Conservation (phyloP, 352 stramenopile species). For the Phytophthora citrophthora region DNA sequence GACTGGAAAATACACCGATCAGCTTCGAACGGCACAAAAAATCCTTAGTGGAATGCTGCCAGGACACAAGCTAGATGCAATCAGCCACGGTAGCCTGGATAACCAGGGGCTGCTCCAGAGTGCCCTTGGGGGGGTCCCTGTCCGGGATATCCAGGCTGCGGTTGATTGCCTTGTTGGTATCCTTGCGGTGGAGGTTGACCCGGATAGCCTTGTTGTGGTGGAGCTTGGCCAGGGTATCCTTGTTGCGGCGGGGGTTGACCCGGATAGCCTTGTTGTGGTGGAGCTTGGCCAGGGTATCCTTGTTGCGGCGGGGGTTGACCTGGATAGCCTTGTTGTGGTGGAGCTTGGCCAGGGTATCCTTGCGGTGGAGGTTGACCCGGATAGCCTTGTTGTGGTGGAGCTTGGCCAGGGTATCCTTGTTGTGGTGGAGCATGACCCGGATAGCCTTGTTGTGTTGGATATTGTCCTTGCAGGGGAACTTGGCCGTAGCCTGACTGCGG, state of each 20-base stretch:
- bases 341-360: constrained; percentile 15
- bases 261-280: neutral
- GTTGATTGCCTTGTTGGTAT: too few relatives aligned
- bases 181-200: too few relatives aligned
- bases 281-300: constrained; percentile 20
- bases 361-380: too few relatives aligned
- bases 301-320: neutral
- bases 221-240: too few relatives aligned
- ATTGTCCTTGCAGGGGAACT: constrained; percentile 6
- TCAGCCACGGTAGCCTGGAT: constrained; percentile 53
- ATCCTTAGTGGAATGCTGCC: too few relatives aligned
- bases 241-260: too few relatives aligned
- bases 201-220: too few relatives aligned
- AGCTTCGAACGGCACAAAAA: neutral
- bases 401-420: constrained; percentile 9
- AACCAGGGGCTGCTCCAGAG: constrained; percentile 28
- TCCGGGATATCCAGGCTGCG: too few relatives aligned
- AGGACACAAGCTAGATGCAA: neutral
- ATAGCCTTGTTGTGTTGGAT: constrained; percentile 30
- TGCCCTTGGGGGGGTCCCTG: too few relatives aligned
- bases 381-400: constrained; percentile 18
- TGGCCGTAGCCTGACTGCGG: constrained; percentile 27
- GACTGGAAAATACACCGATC: constrained; percentile 1
- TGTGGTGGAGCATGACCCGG: constrained; percentile 19
- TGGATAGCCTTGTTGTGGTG: constrained; percentile 14